phyloP scores from a whole-genome alignment of 2,329 filamentous ascomycete genomes.

The Plenodomus biglobosus region DNA sequence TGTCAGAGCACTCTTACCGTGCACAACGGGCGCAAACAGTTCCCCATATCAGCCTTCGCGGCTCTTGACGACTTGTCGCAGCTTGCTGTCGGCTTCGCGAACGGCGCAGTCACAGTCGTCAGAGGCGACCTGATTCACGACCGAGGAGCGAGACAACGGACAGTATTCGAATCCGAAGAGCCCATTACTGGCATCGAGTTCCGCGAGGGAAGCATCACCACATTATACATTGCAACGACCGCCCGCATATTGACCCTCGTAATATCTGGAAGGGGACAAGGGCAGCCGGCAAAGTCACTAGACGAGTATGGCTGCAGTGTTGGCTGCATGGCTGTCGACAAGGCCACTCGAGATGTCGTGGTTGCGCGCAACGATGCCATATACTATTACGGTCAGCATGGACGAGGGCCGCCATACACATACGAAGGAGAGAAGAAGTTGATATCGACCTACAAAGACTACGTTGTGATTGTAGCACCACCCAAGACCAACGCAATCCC shows the following conservation, averaged over 20 bases:
- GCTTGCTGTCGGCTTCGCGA: conserved; percentile 92
- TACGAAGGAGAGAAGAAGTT: conserved; percentile 90
- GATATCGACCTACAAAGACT: conserved; percentile 77
- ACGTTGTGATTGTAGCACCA: conserved; percentile 83
- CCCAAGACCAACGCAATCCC: conserved; percentile 60
- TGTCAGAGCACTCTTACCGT: conserved; percentile 85
- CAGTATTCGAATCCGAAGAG: conserved; percentile 95
- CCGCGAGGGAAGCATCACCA: conserved; percentile 64
- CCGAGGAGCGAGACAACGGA: conserved; percentile 87
- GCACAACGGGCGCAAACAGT: conserved; percentile 87
- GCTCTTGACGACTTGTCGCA: conserved; percentile 87
- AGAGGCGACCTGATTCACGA: conserved; percentile 94
- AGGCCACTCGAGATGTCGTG: conserved; percentile 77
- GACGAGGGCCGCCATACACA: conserved; percentile 82
- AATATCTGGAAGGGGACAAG: conserved; percentile 85
- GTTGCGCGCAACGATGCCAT: conserved; percentile 95
- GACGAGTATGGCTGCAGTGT: conserved; percentile 88
- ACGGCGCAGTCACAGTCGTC: conserved; percentile 90
- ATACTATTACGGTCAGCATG: conserved; percentile 86
- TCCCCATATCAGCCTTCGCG: conserved; percentile 91
- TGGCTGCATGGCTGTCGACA: conserved; percentile 92
- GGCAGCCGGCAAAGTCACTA: conserved; percentile 81
- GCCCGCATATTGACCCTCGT: conserved; percentile 82
- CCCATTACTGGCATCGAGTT: conserved; percentile 92
- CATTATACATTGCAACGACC: conserved; percentile 89